A percentile compares a stretch with the other conserved stretches of the same genome.
phyloP scores from a whole-genome alignment of 352 stramenopile species.

The Globisporangium middletonii region DNA sequence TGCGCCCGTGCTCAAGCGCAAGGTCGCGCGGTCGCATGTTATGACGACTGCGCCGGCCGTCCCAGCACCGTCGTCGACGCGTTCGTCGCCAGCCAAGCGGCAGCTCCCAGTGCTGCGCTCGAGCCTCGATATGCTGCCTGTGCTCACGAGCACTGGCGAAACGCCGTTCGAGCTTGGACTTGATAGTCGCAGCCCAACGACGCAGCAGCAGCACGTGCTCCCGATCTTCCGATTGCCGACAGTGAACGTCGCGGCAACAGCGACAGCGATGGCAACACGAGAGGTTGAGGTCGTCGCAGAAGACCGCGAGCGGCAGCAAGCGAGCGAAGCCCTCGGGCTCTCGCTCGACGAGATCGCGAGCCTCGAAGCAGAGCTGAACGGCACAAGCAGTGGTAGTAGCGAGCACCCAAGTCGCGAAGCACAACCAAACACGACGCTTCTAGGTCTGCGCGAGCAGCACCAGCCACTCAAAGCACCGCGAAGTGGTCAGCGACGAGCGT shows the following conservation, averaged over 20 bases:
- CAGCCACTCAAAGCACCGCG: background rate
- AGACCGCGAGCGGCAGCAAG: constrained; percentile 46
- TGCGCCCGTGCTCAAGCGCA: constrained; percentile 30
- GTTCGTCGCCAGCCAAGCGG: background rate
- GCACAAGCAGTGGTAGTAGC: background rate
- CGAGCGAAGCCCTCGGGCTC: constrained; percentile 57
- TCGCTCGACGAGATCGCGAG: constrained; percentile 60
- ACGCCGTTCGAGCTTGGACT: constrained; percentile 72
- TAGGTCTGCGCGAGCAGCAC: background rate
- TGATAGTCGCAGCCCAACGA: constrained; percentile 12
- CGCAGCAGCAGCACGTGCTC: constrained; percentile 41
- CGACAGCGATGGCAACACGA: constrained; percentile 27
- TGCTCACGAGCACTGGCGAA: constrained; percentile 64
- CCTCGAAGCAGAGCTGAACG: constrained; percentile 50
- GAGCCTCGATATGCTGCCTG: constrained; percentile 54
- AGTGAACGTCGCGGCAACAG: constrained; percentile 42
- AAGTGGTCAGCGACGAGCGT: background rate
- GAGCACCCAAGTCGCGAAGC: background rate
- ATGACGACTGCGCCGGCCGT: background rate
- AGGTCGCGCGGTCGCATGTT: constrained; percentile 17
- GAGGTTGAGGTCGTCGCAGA: constrained; percentile 41
- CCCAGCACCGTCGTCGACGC: background rate
- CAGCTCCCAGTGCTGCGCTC: constrained; percentile 16
- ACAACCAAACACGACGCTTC: constrained; percentile 5
- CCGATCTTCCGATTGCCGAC: constrained; percentile 65